Base-by-base conservation (phyloP, 2,329 filamentous ascomycete species). In the Cordyceps farinosa region DNA sequence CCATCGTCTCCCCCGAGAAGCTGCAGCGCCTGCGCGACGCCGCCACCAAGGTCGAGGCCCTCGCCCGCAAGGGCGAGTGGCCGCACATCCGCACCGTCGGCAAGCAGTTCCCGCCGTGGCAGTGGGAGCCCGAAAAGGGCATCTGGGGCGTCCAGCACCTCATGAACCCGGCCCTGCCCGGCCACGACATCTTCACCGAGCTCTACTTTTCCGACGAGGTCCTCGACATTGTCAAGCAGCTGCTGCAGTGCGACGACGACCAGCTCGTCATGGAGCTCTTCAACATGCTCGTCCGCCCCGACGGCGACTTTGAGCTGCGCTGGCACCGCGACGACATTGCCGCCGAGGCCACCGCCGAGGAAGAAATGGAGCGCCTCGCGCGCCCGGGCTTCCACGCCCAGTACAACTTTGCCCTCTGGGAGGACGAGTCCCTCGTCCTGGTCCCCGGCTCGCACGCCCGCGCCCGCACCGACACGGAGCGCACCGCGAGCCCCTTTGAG, bases 71-170 rank as follows among this genome's bases (percentile, higher is more conserved):
- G n/a, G 91, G 91, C 44, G 71, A 81, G 66, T 97, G 92, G 92
- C 90, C 90, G 3, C 84, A 90, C 76, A 87, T 96, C 70, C 89
- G 92, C 67, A 94, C 90, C 0, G 84, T 95, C 2, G 90, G 90
- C 61, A 96, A 96, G 76, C 92, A 96, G 76, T 97, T 96, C 77
- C 92, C 92, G 0, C 92, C 92, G 0, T 96, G 92, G 92, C 79
- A 84, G 5, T 80, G 80, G n/a, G 79, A 80, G 56, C 78, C 81
- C 1, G 78, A 78, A 3, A 74, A 81, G 58, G 91, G 91, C 27
- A 96, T 96, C 75, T 96, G 92, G 92, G 92, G 91, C 66, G 89
- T 96, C 3, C 92, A 96, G 79, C 90, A 93, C 75, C 82, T 96
- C 5, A 81, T 96, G 70, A 88, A 93, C 74, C 91, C 91, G 0